These are phyloP conservation scores for Dendrobium chrysotoxum DNA, from an alignment of 106 monocot species.

Conservation along the genomic window DNA sequence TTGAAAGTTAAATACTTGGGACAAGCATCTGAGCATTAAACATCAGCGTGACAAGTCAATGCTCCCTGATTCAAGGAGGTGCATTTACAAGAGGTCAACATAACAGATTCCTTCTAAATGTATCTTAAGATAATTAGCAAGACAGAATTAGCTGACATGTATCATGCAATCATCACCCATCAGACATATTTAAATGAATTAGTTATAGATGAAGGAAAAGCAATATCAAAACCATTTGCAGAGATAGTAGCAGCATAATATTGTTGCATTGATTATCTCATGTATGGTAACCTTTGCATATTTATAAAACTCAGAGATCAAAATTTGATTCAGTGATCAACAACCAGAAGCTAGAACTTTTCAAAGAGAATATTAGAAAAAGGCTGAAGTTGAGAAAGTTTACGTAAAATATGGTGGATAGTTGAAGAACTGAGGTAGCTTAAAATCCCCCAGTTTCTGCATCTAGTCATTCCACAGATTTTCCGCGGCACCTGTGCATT, in stretches of 20 bases:
- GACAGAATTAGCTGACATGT: neutral
- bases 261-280: neutral
- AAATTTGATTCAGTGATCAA: neutral
- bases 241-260: neutral
- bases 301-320: neutral
- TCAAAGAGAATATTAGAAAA: neutral
- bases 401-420: slow-evolving; percentile 89
- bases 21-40: too few relatives aligned
- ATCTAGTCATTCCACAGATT: slow-evolving; percentile 20
- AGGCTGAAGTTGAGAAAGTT: slow-evolving; percentile 7
- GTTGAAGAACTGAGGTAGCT: slow-evolving; percentile 67
- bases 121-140: neutral
- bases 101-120: neutral
- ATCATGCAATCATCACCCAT: neutral
- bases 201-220: neutral
- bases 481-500: slow-evolving; percentile 9
- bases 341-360: neutral
- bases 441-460: slow-evolving; percentile 73
- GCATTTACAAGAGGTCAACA: neutral
- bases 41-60: too few relatives aligned
- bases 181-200: neutral
- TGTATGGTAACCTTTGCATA: neutral
- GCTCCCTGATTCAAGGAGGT: too few relatives aligned
- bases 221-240: neutral
- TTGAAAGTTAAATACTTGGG: too few relatives aligned